Conservation (phyloP, 2,329 filamentous ascomycete genomes). For the Clarireedia homoeocarpa region DNA sequence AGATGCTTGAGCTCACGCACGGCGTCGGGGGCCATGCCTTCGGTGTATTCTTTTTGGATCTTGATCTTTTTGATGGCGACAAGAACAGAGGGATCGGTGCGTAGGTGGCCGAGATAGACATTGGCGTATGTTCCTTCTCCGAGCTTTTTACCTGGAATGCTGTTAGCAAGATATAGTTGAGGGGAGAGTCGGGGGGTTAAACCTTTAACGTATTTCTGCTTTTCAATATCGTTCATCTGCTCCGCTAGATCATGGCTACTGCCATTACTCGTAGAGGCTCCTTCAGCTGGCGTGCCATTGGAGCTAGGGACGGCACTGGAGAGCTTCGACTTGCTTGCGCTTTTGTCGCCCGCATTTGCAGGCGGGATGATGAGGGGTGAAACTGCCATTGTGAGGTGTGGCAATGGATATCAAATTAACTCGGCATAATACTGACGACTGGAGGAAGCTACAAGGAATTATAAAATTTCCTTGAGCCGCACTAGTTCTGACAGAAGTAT, state of each 20-base stretch:
- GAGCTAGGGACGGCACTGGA: constrained; percentile 4
- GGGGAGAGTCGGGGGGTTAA: constrained; percentile 7
- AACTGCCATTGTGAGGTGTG: constrained; percentile 12
- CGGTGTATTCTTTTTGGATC: constrained; percentile 73
- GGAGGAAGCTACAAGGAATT: too few relatives aligned
- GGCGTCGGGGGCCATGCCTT: constrained; percentile 89
- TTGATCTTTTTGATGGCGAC: constrained; percentile 96
- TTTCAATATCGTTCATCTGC: constrained; percentile 73
- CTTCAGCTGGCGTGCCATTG: constrained; percentile 16
- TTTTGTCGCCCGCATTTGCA: constrained; percentile 2
- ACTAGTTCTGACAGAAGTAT: too few relatives aligned
- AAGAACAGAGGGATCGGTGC: constrained; percentile 59
- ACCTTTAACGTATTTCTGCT: constrained; percentile 87
- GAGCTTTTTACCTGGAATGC: constrained; percentile 65
- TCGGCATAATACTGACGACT: neutral
- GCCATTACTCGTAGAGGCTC: constrained; percentile 11
- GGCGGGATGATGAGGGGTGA: constrained; percentile 14
- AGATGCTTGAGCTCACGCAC: constrained; percentile 94
- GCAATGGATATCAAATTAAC: neutral
- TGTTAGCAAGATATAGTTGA: constrained; percentile 4
- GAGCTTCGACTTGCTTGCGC: constrained; percentile 10
- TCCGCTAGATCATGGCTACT: constrained; percentile 56
- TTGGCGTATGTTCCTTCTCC: constrained; percentile 96
- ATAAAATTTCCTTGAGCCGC: too few relatives aligned
- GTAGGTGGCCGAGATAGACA: constrained; percentile 82